Evolutionary conservation across 108 stramenopile genomes (phyloP), one percentile per base, ranked within the genome.

Genomic region (Seminavis robusta): DNA sequence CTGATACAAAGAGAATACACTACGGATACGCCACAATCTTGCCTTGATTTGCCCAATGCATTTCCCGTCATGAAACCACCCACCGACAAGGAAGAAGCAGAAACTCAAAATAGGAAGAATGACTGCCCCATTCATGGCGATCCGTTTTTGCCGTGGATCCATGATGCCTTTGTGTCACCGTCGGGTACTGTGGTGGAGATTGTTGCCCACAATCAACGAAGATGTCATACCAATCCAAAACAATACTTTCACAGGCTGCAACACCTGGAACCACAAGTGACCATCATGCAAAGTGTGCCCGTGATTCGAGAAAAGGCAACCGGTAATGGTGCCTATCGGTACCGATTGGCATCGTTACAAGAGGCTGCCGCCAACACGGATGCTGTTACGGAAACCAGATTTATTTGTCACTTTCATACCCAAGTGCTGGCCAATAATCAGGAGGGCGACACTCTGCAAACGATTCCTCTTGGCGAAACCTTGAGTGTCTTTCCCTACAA

Each of bases 61-160:
- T n/a, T n/a, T n/a, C n/a, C n/a, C n/a, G n/a, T n/a, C n/a, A n/a
- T n/a, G n/a, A n/a, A n/a, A n/a, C n/a, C n/a, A n/a, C n/a, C n/a
- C n/a, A n/a, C n/a, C n/a, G n/a, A n/a, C n/a, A n/a, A n/a, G n/a
- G n/a, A n/a, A n/a, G n/a, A n/a, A n/a, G n/a, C n/a, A n/a, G n/a
- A n/a, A n/a, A n/a, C n/a, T n/a, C n/a, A n/a, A n/a, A n/a, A n/a
- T n/a, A n/a, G n/a, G n/a, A n/a, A n/a, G n/a, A n/a, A n/a, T n/a
- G n/a, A n/a, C 9, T 72, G 85, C 58, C 81, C 85, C 10, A 64
- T 84, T 13, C 58, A 71, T 4, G 52, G 16, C 11, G 86, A 87
- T 64, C 79, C 85, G 3, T 86, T 74, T 40, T 60, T 87, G 5
- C 80, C 80, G 20, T 77, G 82, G 82, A 73, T 84, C 36, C 83